A percentile compares a stretch with the other conserved stretches of the same genome.
Evolutionary conservation across 768 basidiomycete species (phyloP).

Genomic region (Boletellus emodensis): DNA sequence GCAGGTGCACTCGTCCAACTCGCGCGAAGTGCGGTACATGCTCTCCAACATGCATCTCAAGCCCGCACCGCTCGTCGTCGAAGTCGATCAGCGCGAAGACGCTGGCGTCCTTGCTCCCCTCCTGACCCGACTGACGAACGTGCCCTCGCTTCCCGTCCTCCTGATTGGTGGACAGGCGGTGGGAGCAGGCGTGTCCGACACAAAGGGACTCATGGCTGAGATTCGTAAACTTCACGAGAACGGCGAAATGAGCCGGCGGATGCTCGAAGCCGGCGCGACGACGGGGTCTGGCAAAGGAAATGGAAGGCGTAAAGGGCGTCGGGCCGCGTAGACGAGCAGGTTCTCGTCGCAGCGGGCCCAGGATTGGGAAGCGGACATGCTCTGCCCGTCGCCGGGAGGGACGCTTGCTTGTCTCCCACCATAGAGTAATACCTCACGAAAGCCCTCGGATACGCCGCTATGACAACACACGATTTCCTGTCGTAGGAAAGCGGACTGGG

Average conservation of each 20-base stretch:
- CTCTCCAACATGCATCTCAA: slow-evolving; percentile 52
- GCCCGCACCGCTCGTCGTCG: slow-evolving; percentile 64
- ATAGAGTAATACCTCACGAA: slow-evolving; percentile 5
- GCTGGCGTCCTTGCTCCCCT: slow-evolving; percentile 58
- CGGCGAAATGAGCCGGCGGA: slow-evolving; percentile 49
- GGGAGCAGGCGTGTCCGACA: slow-evolving; percentile 31
- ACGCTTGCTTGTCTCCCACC: background rate
- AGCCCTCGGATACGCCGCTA: slow-evolving; percentile 6
- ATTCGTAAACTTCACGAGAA: slow-evolving; percentile 47
- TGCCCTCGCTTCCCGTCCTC: slow-evolving; percentile 57
- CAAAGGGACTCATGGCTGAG: slow-evolving; percentile 35
- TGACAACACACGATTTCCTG: slow-evolving; percentile 4
- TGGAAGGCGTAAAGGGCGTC: slow-evolving; percentile 29
- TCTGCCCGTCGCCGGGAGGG: background rate
- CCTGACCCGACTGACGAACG: slow-evolving; percentile 55
- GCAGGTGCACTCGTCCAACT: slow-evolving; percentile 59
- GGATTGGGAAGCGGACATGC: too few species aligned
- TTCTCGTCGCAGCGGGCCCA: slow-evolving; percentile 6
- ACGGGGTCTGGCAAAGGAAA: slow-evolving; percentile 54
- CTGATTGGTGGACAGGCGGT: slow-evolving; percentile 62
- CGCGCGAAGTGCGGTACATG: slow-evolving; percentile 63
- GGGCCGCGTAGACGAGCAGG: slow-evolving; percentile 1
- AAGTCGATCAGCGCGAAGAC: slow-evolving; percentile 72
- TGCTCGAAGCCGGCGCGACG: slow-evolving; percentile 55
- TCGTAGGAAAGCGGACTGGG: background rate